Evolutionary conservation across 2,329 filamentous ascomycete species (phyloP).

Genomic region (Cladosporium sp.): DNA sequence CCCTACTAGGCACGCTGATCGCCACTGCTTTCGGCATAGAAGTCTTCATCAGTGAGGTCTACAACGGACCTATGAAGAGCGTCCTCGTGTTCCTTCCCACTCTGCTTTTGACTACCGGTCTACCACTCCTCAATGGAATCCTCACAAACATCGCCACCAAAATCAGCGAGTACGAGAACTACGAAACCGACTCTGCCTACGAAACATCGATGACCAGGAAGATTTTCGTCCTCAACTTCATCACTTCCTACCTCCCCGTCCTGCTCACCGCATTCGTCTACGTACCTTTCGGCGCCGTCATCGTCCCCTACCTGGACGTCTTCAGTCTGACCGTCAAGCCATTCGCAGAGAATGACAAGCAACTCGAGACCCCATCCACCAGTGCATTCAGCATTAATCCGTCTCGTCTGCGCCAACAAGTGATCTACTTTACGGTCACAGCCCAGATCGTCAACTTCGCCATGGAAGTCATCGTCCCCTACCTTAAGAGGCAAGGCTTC

Average conservation of each 20-base stretch:
- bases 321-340: slow-evolving; percentile 71
- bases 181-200: slow-evolving; percentile 80
- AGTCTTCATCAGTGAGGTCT: slow-evolving; percentile 92
- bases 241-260: slow-evolving; percentile 90
- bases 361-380: slow-evolving; percentile 52
- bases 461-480: slow-evolving; percentile 80
- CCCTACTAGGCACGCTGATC: slow-evolving; percentile 76
- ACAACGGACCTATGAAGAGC: slow-evolving; percentile 80
- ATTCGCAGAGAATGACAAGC: slow-evolving; percentile 71
- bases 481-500: slow-evolving; percentile 72
- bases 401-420: slow-evolving; percentile 76
- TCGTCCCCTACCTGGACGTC: slow-evolving; percentile 81
- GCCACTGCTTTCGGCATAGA: slow-evolving; percentile 86
- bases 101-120: slow-evolving; percentile 73
- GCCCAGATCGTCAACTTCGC: slow-evolving; percentile 85
- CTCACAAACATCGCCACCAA: slow-evolving; percentile 72
- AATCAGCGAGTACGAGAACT: slow-evolving; percentile 84
- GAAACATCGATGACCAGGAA: slow-evolving; percentile 83
- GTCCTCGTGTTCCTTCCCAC: slow-evolving; percentile 87
- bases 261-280: slow-evolving; percentile 92
- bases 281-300: slow-evolving; percentile 78
- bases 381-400: slow-evolving; percentile 72
- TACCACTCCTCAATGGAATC: slow-evolving; percentile 72
- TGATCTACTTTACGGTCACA: slow-evolving; percentile 94
- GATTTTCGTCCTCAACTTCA: slow-evolving; percentile 93